phyloP scores from a whole-genome alignment of 345 rosid species.

The Acer yangbiense region DNA sequence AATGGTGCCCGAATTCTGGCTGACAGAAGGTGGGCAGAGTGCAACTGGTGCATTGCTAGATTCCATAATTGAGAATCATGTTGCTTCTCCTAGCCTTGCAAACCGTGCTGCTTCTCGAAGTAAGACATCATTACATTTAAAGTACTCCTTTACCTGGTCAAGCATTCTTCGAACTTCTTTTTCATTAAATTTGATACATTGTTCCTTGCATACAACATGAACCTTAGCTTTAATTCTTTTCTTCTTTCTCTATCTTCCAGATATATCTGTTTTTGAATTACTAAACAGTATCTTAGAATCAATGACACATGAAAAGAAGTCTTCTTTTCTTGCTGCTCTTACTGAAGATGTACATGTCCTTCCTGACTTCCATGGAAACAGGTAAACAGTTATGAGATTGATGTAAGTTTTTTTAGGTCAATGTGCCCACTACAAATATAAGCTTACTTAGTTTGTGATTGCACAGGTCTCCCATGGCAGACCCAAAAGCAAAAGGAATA shows the following conservation, averaged over 20 bases:
- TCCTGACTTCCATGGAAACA: constrained; percentile 94
- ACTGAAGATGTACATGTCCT: constrained; percentile 77
- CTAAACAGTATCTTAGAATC: constrained; percentile 67
- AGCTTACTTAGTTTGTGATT: constrained; percentile 21
- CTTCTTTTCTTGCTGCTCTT: constrained; percentile 86
- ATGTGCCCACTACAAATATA: constrained; percentile 4
- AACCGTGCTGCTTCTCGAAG: constrained; percentile 90
- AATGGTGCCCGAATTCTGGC: constrained; percentile 94
- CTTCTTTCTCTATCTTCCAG: constrained; percentile 41
- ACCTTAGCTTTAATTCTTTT: neutral
- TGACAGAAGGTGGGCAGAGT: constrained; percentile 98
- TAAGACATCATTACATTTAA: constrained; percentile 29
- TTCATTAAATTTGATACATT: neutral
- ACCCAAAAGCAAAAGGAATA: constrained; percentile 85
- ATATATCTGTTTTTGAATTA: constrained; percentile 71
- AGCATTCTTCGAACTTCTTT: neutral
- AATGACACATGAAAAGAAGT: constrained; percentile 47
- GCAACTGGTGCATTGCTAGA: constrained; percentile 97
- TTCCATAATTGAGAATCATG: constrained; percentile 80
- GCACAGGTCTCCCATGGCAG: constrained; percentile 89
- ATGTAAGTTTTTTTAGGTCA: neutral
- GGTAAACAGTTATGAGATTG: constrained; percentile 39
- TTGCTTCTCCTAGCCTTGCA: constrained; percentile 87
- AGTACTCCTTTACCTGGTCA: neutral
- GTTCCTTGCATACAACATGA: neutral